phyloP scores from a whole-genome alignment of 2,329 filamentous ascomycete species.

The Trichoderma guizhouense region DNA sequence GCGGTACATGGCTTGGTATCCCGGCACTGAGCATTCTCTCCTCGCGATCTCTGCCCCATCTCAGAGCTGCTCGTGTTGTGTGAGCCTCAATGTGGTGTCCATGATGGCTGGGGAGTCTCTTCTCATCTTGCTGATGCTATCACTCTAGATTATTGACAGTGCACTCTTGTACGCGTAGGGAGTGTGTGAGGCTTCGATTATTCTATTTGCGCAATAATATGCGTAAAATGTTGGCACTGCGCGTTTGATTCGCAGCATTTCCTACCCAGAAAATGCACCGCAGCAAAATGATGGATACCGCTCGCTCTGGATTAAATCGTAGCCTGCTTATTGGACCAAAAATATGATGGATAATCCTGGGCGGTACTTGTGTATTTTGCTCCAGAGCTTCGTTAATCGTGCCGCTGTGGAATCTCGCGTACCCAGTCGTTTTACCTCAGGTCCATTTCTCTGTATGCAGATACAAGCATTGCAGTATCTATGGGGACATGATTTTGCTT shows the following conservation, averaged over 20 bases:
- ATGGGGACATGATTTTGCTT: background rate
- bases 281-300: background rate
- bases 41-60: constrained; percentile 1
- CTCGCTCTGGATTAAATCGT: background rate
- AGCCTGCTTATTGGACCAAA: background rate
- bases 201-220: background rate
- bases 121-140: background rate
- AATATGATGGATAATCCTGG: background rate
- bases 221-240: background rate
- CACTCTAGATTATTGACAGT: background rate
- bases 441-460: background rate
- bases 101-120: background rate
- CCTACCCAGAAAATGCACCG: background rate
- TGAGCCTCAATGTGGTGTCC: background rate
- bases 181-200: background rate
- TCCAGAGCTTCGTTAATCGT: background rate
- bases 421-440: background rate
- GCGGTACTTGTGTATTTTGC: background rate
- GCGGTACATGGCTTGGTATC: background rate
- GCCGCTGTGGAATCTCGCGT: background rate
- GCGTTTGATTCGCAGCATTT: background rate
- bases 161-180: background rate
- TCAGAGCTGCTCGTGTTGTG: background rate
- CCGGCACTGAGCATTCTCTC: background rate
- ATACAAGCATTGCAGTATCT: background rate